Evolutionary conservation across 176 grass and related monocot genomes (phyloP), one percentile per base, ranked within the genome.

Genomic region (Cenchrus fungigraminus): DNA sequence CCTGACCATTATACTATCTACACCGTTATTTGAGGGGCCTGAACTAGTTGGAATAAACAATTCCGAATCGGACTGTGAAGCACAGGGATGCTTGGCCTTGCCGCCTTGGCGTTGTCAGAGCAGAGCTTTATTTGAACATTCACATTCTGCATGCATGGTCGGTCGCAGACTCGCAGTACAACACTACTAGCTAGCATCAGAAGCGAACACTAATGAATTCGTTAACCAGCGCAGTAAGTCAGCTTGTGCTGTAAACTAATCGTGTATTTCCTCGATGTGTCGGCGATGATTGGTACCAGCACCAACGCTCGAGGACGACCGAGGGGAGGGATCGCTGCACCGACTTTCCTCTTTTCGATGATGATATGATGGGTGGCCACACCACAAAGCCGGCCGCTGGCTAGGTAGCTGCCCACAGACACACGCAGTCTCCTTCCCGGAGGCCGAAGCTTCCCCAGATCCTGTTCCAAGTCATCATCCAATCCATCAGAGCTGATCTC

Each of bases 401-500:
- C 6, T 46, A 46, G 37, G 3, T 46, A 11, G 47, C 47, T 51
- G 62, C 16, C 66, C 37, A 68, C 34, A 66, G 37, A 4, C 65
- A 68, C 29, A 65, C 29, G 32, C 28, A 14, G 37, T 47, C 68
- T 49, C 68, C 44, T 32, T 69, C 17, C 37, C 49, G 51, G 54
- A 57, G 54, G 54, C 54, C 54, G 67, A 88, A 84, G 75, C 81
- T 88, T 88, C 81, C 75, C 22, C 22, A 34, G 25, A 52, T 66
- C 42, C 1, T 12, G 12, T 50, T 50, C 12, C 49, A 54, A 37
- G 49, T 56, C 28, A 20, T 7, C 72, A 2, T 17, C 17, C 34
- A 71, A 40, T 32, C 31, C 31, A 32, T 32, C 31, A 32, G 31
- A 32, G 31, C 31, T 32, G 31, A 32, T 32, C 31, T 32, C 31